Evolutionary conservation across 306 rosid genomes (phyloP).

Genomic region (Luffa aegyptiaca): DNA sequence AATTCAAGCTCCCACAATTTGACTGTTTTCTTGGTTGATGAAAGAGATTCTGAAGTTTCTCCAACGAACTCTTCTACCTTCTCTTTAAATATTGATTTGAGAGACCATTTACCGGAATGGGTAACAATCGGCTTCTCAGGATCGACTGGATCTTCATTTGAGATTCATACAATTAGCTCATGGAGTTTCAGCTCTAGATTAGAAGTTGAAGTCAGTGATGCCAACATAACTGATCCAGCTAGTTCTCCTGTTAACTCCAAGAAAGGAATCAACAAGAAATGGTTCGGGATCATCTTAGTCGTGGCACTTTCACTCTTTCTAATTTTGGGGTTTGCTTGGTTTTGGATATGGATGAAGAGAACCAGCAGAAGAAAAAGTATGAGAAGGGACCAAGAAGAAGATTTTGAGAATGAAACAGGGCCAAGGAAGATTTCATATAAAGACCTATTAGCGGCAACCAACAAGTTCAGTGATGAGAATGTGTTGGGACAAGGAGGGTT

Average conservation of each 20-base stretch:
- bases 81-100: neutral
- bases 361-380: neutral
- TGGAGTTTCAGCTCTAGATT: slow-evolving; percentile 14
- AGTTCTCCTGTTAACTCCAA: neutral
- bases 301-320: neutral
- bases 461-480: slow-evolving; percentile 27
- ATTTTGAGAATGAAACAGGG: slow-evolving; percentile 29
- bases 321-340: neutral
- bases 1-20: slow-evolving; percentile 16
- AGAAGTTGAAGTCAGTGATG: neutral
- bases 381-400: slow-evolving; percentile 6
- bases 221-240: neutral
- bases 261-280: neutral
- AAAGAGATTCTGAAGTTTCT: neutral
- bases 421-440: slow-evolving; percentile 35
- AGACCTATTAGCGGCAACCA: slow-evolving; percentile 33
- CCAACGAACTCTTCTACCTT: neutral
- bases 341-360: neutral
- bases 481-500: slow-evolving; percentile 52
- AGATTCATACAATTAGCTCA: neutral
- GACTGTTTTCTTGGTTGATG: slow-evolving; percentile 11
- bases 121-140: slow-evolving; percentile 17
- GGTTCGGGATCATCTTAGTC: neutral
- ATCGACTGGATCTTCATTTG: neutral
- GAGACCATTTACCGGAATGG: slow-evolving; percentile 8